Evolutionary conservation across 768 basidiomycete genomes (phyloP), one percentile per base, ranked within the genome.

Genomic region (Chalciporus piperatus): DNA sequence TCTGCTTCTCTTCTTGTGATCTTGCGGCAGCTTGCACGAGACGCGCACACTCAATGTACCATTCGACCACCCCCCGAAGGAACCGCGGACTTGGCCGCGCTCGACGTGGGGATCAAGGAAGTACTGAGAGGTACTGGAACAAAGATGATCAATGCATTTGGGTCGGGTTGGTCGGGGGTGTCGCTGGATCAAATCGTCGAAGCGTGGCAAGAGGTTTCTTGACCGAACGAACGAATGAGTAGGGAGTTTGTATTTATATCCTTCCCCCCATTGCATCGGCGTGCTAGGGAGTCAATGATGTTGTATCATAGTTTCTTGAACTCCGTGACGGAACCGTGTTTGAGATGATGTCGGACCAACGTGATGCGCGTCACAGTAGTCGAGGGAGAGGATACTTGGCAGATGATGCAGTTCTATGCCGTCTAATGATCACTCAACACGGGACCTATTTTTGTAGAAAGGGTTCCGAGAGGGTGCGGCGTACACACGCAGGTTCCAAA

Each of bases 121-220:
- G 92, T 97, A 9, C 64, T 97, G 54, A 88, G 92, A 61, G 81
- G 84, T 0, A 89, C 94, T 0, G 95, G 95, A 2, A 81, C 83
- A 0, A 93, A 90, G 61, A 80, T 89, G 78, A 83, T 82, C 19
- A 83, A 83, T 6, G 76, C 80, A 11, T 66, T 87, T 22, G 87
- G 84, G 4, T 79, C 82, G 0, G 88, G 86, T 8, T 91, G 89
- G 89, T 79, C 81, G n/a, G 76, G 81, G 13, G 73, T 79, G 47
- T 85, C 83, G 4, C 62, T 91, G 51, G 81, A 87, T 58, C 85
- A 88, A 51, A 74, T 89, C 25, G 72, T 88, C 27, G 72, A 72
- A 4, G 73, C 75, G 2, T 90, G 87, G 88, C 65, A 62, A 28
- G 59, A 57, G 19, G 59, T 57, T 6, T 56, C 57, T 3, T 62